A percentile compares a stretch with the other conserved stretches of the same genome.
Evolutionary conservation across 2,329 filamentous ascomycete species (phyloP).

Genomic region (Graphium sp.): DNA sequence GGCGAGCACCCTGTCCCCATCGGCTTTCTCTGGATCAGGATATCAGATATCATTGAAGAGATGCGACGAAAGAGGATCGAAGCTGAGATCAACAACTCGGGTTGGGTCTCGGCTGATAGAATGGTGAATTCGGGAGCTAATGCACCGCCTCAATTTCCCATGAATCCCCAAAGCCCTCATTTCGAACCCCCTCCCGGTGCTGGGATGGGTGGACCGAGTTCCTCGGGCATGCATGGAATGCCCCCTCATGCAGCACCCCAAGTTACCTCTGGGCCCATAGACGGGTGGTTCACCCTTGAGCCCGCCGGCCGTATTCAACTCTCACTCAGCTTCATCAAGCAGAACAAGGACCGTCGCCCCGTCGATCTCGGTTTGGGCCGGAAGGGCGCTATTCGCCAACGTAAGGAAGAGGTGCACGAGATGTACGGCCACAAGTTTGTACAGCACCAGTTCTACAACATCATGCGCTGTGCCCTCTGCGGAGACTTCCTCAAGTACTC

Average conservation of each 20-base stretch:
- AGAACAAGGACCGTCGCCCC: constrained; percentile 64
- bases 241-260: constrained; percentile 23
- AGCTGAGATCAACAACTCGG: constrained; percentile 81
- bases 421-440: constrained; percentile 99
- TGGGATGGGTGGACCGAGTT: constrained; percentile 18
- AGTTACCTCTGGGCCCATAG: constrained; percentile 48
- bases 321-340: constrained; percentile 82
- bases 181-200: constrained; percentile 27
- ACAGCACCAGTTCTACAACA: constrained; percentile 98
- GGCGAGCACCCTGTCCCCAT: constrained; percentile 84
- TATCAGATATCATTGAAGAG: constrained; percentile 94
- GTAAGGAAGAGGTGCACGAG: constrained; percentile 95
- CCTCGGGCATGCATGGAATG: constrained; percentile 11
- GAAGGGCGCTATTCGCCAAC: constrained; percentile 90
- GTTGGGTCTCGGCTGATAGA: constrained; percentile 94
- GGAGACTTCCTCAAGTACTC: constrained; percentile 98
- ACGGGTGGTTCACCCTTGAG: constrained; percentile 94
- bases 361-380: constrained; percentile 84
- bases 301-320: constrained; percentile 86
- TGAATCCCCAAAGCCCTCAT: constrained; percentile 22
- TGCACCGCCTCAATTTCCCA: constrained; percentile 39
- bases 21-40: constrained; percentile 86
- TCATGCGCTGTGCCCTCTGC: constrained; percentile 97
- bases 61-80: constrained; percentile 96
- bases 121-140: constrained; percentile 47